These are phyloP conservation scores for Ustilago hordei DNA, from an alignment of 1,284 basidiomycete species.

Conservation along the genomic window DNA sequence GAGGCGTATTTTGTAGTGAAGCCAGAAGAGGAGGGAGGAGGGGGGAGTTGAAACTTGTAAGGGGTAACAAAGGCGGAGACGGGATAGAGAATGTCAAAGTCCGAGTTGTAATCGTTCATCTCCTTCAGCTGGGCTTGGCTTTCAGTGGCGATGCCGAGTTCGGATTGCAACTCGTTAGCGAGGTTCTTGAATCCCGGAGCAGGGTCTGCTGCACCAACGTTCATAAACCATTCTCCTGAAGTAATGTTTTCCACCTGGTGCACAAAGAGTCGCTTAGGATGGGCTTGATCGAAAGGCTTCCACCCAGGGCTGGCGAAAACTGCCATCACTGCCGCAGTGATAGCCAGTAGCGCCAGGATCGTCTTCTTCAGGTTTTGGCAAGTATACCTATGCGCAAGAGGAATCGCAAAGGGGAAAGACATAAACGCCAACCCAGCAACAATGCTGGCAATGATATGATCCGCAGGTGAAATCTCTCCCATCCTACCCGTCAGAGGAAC, in stretches of 20 bases:
- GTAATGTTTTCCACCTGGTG: slow-evolving; percentile 83
- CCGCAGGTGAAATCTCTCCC: slow-evolving; percentile 74
- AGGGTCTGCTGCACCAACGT: slow-evolving; percentile 85
- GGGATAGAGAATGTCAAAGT: slow-evolving; percentile 77
- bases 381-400: slow-evolving; percentile 80
- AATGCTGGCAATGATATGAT: slow-evolving; percentile 85
- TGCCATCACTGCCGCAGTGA: slow-evolving; percentile 73
- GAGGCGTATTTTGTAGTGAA: slow-evolving; percentile 37
- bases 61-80: slow-evolving; percentile 78
- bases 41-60: slow-evolving; percentile 78
- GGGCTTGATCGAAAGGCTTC: slow-evolving; percentile 82
- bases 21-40: slow-evolving; percentile 67
- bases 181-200: slow-evolving; percentile 80
- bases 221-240: slow-evolving; percentile 80
- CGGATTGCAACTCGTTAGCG: slow-evolving; percentile 75
- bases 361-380: slow-evolving; percentile 67
- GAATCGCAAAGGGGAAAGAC: slow-evolving; percentile 75
- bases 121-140: slow-evolving; percentile 62
- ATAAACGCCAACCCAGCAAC: slow-evolving; percentile 73
- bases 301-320: slow-evolving; percentile 74
- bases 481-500: slow-evolving; percentile 82
- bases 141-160: slow-evolving; percentile 73
- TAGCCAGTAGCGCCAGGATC: slow-evolving; percentile 73
- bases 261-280: slow-evolving; percentile 88
- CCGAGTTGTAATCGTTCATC: slow-evolving; percentile 66